Percentiles rank a stretch among this genome's conserved stretches.
These are phyloP conservation scores for Raffaelea ambrosiae DNA, from an alignment of 2,329 filamentous ascomycete genomes.

Conservation along the genomic window DNA sequence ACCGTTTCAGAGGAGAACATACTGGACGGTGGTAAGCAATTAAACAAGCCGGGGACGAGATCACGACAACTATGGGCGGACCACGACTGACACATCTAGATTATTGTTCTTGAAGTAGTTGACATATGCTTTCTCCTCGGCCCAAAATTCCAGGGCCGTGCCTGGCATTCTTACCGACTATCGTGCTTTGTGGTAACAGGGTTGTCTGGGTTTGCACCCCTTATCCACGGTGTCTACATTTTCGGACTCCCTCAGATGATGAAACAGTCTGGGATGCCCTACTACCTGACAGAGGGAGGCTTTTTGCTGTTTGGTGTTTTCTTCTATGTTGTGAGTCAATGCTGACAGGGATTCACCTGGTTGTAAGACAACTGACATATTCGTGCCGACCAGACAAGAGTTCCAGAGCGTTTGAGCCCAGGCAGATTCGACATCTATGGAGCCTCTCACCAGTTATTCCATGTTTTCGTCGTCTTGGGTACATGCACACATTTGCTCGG, in stretches of 20 bases:
- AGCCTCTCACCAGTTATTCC: conserved; percentile 38
- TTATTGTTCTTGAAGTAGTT: conserved; percentile 16
- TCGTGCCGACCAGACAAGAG: conserved; percentile 25
- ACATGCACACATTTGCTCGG: conserved; percentile 29
- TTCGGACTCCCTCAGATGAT: conserved; percentile 23
- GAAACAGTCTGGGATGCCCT: conserved; percentile 30
- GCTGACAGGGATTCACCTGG: too few species aligned
- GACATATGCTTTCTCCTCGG: background rate
- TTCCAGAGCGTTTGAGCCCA: conserved; percentile 32
- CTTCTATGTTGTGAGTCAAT: too few species aligned
- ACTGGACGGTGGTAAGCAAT: conserved; percentile 16
- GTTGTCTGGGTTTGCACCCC: background rate
- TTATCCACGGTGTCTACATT: background rate
- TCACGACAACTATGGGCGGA: too few species aligned
- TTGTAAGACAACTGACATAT: too few species aligned
- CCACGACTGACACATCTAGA: too few species aligned
- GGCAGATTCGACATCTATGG: conserved; percentile 35
- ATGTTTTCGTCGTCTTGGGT: conserved; percentile 33
- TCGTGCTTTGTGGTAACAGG: background rate
- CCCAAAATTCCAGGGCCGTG: too few species aligned
- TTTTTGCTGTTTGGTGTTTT: conserved; percentile 24
- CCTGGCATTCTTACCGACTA: too few species aligned
- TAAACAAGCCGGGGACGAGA: too few species aligned
- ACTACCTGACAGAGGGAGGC: conserved; percentile 29
- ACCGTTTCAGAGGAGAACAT: conserved; percentile 19